A percentile compares a stretch with the other conserved stretches of the same genome.
phyloP scores from a whole-genome alignment of 2,329 filamentous ascomycete genomes.

The Rhynchosporium agropyri region DNA sequence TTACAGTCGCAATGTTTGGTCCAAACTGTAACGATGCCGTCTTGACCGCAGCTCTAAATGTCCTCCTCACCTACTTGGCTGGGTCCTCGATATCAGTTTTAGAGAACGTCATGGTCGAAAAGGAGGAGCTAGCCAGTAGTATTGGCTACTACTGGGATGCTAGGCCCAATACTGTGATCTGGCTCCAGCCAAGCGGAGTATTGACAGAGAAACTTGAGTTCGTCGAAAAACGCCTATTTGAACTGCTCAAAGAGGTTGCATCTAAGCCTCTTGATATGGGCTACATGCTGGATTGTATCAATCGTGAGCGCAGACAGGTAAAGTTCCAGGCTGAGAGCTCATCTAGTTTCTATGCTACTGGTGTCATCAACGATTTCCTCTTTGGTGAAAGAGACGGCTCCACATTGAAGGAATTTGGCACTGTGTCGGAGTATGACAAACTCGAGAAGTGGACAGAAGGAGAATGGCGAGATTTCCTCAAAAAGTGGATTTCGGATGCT shows the following conservation, averaged over 20 bases:
- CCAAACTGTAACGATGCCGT: constrained; percentile 75
- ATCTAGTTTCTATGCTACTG: constrained; percentile 77
- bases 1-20: constrained; percentile 84
- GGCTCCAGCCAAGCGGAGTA: constrained; percentile 84
- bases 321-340: constrained; percentile 83
- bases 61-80: constrained; percentile 83
- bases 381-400: constrained; percentile 87
- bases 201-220: constrained; percentile 81
- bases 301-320: constrained; percentile 76
- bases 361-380: constrained; percentile 89
- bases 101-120: constrained; percentile 90
- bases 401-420: constrained; percentile 63
- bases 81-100: constrained; percentile 91
- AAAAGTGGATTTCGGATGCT: constrained; percentile 82
- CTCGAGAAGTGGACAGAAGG: constrained; percentile 80
- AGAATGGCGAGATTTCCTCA: constrained; percentile 82
- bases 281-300: constrained; percentile 87
- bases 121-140: constrained; percentile 86
- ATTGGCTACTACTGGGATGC: constrained; percentile 79
- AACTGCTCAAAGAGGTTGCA: constrained; percentile 79
- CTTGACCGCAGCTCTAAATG: constrained; percentile 71
- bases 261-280: constrained; percentile 82
- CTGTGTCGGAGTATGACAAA: constrained; percentile 62
- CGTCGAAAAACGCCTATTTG: constrained; percentile 83
- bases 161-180: constrained; percentile 80